Base-by-base conservation (phyloP, 2,329 filamentous ascomycete genomes). In the Catunica adiposa region DNA sequence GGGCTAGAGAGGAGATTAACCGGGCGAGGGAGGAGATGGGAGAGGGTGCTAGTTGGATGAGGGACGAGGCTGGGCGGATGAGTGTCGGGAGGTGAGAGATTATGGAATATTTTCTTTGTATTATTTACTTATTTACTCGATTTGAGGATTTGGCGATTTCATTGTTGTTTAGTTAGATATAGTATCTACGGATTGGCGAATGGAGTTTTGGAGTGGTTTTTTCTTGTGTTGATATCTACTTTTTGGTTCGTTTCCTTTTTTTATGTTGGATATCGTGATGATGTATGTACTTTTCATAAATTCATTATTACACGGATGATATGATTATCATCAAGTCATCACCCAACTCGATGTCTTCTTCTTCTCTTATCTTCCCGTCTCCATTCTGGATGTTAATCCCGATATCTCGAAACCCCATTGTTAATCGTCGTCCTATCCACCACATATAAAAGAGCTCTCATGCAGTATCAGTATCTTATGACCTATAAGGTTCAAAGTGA, bases 41-140 rank as follows among this genome's bases (percentile, higher is more conserved):
- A 59, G 67, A 73, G 59, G 71, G 68, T 15, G 67, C 66, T n/a
- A 65, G 67, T 20, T 76, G 73, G 73, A 73, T 71, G 61, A 66
- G 64, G 54, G 67, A 69, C 54, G 72, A 76, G 62, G 73, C 69
- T 38, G 67, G 70, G 55, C 66, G 66, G 42, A 59, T 75, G 59
- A 52, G 50, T 38, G 11, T 52, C 29, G 42, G 23, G 2, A 31
- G 14, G 40, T 8, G 11, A 25, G 1, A 26, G 26, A 51, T 9
- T 15, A 51, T 15, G 1, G 15, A 34, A 34, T n/a, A n/a, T 25
- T 23, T 23, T 14, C 9, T 26, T 48, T 26, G 17, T 7, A 17
- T n/a, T n/a, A n/a, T 2, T 20, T 52, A 22, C 9, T 17, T 17
- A 9, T 14, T 38, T 52, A 20, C 38, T 38, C 22, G 17, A 52